phyloP scores from a whole-genome alignment of 176 grass and related monocot species.

The Rhynchospora pubera region DNA sequence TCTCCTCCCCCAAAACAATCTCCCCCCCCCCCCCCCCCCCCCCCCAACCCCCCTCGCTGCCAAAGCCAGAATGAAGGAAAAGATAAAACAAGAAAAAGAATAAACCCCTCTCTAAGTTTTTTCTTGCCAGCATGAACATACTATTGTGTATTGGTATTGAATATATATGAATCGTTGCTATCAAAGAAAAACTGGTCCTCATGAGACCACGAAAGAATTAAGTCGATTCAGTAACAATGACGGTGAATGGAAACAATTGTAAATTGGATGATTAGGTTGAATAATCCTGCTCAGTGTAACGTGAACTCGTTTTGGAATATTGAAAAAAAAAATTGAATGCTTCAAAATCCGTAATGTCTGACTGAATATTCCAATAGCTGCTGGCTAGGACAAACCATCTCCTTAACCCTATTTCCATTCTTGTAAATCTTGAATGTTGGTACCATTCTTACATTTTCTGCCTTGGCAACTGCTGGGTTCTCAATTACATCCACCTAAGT shows the following conservation, averaged over 20 bases:
- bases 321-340: not conserved
- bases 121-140: not conserved
- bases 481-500: conserved; percentile 73
- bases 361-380: conserved; percentile 86
- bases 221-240: conserved; percentile 3
- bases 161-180: not conserved
- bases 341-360: conserved; percentile 76
- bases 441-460: conserved; percentile 77
- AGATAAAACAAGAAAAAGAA: not conserved
- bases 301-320: not conserved
- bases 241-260: conserved; percentile 3
- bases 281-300: not conserved
- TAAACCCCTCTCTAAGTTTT: not conserved
- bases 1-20: not conserved
- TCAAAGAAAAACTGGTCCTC: conserved; percentile 8
- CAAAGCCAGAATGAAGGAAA: not conserved
- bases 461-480: conserved; percentile 44
- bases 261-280: conserved; percentile 22
- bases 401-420: conserved; percentile 76
- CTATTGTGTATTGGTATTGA: not conserved
- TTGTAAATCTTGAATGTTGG: conserved; percentile 98
- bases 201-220: conserved; percentile 7
- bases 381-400: conserved; percentile 86
- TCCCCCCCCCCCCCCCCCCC: not conserved
- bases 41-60: not conserved